Conservation (phyloP, 495 filamentous ascomycete species). For the Aspergillus sclerotioniger region DNA sequence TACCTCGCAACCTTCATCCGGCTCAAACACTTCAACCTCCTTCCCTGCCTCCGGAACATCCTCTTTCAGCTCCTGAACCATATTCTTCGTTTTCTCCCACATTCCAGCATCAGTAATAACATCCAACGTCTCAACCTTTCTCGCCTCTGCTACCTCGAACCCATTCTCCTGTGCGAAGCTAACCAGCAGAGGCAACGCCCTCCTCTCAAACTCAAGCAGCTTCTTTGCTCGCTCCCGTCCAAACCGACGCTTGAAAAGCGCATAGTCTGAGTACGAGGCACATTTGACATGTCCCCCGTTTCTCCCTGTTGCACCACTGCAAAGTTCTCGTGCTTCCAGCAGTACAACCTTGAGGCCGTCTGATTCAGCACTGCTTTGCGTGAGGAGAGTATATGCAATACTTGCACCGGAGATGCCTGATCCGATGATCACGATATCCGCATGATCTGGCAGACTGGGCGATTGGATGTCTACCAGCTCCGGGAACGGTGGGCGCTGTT, state of each 20-base stretch:
- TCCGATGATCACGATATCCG: conserved; percentile 69
- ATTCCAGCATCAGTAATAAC: not conserved
- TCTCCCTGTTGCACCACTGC: conserved; percentile 77
- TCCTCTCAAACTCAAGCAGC: conserved; percentile 24
- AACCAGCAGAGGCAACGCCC: conserved; percentile 26
- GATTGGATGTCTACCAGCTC: conserved; percentile 62
- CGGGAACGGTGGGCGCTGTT: conserved; percentile 45
- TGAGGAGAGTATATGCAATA: conserved; percentile 60
- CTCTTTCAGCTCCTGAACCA: conserved; percentile 32
- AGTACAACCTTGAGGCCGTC: conserved; percentile 54
- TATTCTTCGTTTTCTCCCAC: not conserved
- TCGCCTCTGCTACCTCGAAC: conserved; percentile 22
- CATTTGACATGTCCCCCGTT: conserved; percentile 40
- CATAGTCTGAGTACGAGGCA: not conserved
- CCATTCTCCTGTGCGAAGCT: conserved; percentile 30
- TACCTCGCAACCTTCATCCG: conserved; percentile 26
- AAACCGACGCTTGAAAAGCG: conserved; percentile 24
- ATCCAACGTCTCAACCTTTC: conserved; percentile 23
- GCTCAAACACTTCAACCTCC: conserved; percentile 29
- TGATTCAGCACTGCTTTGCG: conserved; percentile 19
- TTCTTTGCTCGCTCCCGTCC: conserved; percentile 27
- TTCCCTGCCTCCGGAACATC: conserved; percentile 15
- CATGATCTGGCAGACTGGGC: conserved; percentile 50
- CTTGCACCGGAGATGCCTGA: conserved; percentile 69
- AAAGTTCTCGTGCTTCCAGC: conserved; percentile 76